Conservation (phyloP, 2,329 filamentous ascomycete genomes). For the Cytospora chrysosperma region DNA sequence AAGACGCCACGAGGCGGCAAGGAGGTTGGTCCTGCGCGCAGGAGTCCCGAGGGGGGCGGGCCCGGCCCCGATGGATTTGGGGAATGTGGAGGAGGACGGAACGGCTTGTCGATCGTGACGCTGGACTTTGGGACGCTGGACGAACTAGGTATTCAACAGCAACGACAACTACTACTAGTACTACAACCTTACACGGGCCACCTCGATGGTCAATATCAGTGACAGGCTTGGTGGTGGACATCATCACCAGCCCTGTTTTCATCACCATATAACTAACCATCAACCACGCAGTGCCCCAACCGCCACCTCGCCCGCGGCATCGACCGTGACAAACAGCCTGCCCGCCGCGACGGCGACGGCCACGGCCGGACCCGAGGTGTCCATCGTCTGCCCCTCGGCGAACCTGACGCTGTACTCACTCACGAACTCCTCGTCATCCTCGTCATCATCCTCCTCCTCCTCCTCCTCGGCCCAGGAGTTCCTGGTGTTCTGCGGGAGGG, state of each 20-base stretch:
- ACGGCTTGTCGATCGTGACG: constrained; percentile 2
- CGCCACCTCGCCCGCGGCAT: background rate
- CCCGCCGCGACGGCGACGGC: constrained; percentile 23
- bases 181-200: background rate
- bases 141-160: too few species aligned
- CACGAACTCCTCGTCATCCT: constrained; percentile 1
- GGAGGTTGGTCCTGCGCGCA: background rate
- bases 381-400: constrained; percentile 33
- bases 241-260: too few species aligned
- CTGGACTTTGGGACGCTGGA: background rate
- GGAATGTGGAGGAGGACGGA: background rate
- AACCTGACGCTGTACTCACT: constrained; percentile 37
- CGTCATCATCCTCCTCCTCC: too few species aligned
- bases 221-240: too few species aligned
- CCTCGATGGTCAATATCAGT: background rate
- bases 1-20: background rate
- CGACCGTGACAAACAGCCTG: constrained; percentile 8
- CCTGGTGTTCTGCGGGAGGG: constrained; percentile 36
- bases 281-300: background rate
- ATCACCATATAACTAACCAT: too few species aligned
- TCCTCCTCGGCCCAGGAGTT: too few species aligned
- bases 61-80: background rate
- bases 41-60: background rate
- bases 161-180: too few species aligned
- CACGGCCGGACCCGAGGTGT: constrained; percentile 1